Evolutionary conservation across 306 rosid species (phyloP), one percentile per base, ranked within the genome.

Genomic region (Carpinus fangiana): DNA sequence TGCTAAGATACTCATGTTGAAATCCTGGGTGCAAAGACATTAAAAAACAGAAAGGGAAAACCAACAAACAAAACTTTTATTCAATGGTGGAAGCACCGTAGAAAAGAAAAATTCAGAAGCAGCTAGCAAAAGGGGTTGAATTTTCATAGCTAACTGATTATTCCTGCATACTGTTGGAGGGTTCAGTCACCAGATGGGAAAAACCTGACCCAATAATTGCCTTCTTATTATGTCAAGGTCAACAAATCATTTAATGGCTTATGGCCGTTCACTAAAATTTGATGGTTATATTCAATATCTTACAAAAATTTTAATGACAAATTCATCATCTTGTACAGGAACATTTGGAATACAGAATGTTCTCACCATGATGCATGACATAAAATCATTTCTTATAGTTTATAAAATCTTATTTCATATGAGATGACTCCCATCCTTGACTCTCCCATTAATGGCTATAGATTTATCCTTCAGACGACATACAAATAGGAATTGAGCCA

Each of bases 1-100:
- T 53, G 94, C 96, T 76, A 93, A 88, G 61, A 93, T 90, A 36
- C 97, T 93, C 88, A 89, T 34, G 88, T 89, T 90, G 90, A 93
- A 93, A 80, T 90, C 97, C 96, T 90, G 91, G 65, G 78, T 13
- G 47, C 62, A 84, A 66, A 76, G 74, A 55, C 76, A 79, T 73
- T 69, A 31, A 48, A 18, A 80, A 73, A 76, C 36, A 57, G 62
- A 47, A 82, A 53, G 70, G 45, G 45, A 41, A 41, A 41, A 41
- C 5, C 45, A 48, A 16, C 61, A 70, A 36, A 82, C 16, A 20
- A 36, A 62, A 20, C 9, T 51, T 52, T 36, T 48, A 68, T 51
- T 70, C 61, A 77, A 55, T 80, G 50, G 81, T 21, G 20, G 56
- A 78, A 70, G 68, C 55, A 51, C 73, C 21, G 51, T 46, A 53